Evolutionary conservation across 129 eudicot genomes (phyloP).

Genomic region (Artemisia tridentata): DNA sequence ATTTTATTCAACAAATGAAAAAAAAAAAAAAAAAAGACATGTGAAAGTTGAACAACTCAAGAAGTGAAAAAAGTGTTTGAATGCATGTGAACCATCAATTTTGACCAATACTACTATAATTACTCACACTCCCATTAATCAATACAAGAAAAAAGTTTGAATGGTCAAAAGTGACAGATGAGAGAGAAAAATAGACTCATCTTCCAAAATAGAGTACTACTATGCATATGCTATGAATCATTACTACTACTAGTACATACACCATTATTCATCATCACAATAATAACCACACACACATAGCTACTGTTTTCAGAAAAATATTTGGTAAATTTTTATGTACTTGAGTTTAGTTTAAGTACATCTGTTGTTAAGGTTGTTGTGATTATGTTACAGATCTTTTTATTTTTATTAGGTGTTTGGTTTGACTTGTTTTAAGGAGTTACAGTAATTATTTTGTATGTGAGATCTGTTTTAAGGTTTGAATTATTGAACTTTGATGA

Average conservation of each 20-base stretch:
- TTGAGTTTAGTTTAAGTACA: no score
- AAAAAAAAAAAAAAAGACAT: not conserved
- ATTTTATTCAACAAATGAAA: not conserved
- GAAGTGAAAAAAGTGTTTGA: constrained; percentile 12
- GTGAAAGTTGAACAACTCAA: constrained; percentile 23
- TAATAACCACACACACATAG: no score
- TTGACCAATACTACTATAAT: constrained; percentile 22
- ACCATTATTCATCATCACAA: not conserved
- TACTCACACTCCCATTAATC: no score
- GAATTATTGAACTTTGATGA: no score
- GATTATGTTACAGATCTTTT: not conserved
- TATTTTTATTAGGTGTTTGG: not conserved
- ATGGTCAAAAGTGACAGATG: constrained; percentile 32
- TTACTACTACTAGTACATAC: not conserved
- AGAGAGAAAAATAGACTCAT: constrained; percentile 7
- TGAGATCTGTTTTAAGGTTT: not conserved
- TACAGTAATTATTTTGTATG: not conserved
- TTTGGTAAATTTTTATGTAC: no score
- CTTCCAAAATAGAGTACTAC: not conserved
- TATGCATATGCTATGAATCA: not conserved
- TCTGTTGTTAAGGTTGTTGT: no score
- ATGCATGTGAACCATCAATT: constrained; percentile 36
- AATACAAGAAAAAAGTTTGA: constrained; percentile 23
- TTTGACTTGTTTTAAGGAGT: not conserved
- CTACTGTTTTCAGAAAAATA: no score